These are phyloP conservation scores for Favolaschia claudopus DNA, from an alignment of 768 basidiomycete species.

Conservation along the genomic window DNA sequence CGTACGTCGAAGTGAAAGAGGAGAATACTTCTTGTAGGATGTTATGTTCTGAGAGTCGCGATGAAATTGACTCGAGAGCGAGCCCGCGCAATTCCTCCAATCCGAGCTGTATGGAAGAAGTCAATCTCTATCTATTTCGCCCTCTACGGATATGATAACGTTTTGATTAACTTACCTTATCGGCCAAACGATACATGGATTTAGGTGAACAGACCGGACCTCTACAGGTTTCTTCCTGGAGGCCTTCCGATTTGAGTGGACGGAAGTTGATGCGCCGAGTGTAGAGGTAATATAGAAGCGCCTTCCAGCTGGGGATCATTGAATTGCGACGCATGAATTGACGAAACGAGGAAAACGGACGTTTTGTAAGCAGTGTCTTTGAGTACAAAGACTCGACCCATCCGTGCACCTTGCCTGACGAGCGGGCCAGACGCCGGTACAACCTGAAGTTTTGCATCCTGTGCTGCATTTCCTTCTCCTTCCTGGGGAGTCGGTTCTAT, in stretches of 20 bases:
- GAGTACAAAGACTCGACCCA: conserved; percentile 26
- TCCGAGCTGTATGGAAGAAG: conserved; percentile 23
- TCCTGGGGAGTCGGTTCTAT: no score
- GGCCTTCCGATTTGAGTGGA: conserved; percentile 35
- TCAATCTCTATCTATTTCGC: not conserved
- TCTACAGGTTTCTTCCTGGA: not conserved
- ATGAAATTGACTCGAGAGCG: conserved; percentile 28
- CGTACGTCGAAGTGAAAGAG: conserved; percentile 33
- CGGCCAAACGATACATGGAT: conserved; percentile 52
- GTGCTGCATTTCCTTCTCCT: no score
- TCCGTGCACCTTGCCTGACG: not conserved
- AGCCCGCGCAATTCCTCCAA: conserved; percentile 23
- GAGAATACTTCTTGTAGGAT: conserved; percentile 35
- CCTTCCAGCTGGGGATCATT: conserved; percentile 40
- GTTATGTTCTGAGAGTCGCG: conserved; percentile 28
- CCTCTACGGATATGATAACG: no score
- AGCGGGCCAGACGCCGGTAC: no score
- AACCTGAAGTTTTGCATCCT: no score
- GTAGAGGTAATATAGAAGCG: conserved; percentile 48
- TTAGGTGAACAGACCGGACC: conserved; percentile 46
- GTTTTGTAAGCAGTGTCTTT: conserved; percentile 30
- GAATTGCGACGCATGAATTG: not conserved
- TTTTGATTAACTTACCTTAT: conserved; percentile 35
- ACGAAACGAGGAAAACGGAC: conserved; percentile 18
- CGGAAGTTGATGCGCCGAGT: conserved; percentile 41